A percentile compares a stretch with the other conserved stretches of the same genome.
phyloP scores from a whole-genome alignment of 352 stramenopile species.

The Paralagenidium karlingii region DNA sequence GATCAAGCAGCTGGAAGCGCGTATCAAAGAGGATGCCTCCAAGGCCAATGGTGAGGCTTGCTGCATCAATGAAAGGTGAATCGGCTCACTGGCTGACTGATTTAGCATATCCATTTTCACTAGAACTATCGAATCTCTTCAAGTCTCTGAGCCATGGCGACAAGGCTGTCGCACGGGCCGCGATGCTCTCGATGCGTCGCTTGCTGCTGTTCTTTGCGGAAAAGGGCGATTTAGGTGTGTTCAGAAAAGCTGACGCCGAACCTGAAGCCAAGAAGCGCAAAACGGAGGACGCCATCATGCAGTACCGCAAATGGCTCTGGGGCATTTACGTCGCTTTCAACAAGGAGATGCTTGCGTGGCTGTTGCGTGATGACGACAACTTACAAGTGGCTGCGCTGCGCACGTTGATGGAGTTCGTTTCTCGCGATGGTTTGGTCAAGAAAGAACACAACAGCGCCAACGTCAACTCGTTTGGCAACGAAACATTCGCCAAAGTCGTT shows the following conservation, averaged over 20 bases:
- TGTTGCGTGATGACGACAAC: conserved; percentile 42
- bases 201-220: conserved; percentile 75
- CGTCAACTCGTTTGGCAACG: conserved; percentile 49
- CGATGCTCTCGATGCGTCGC: conserved; percentile 70
- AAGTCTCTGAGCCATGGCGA: conserved; percentile 58
- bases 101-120: not conserved
- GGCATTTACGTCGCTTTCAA: conserved; percentile 66
- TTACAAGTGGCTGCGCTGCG: conserved; percentile 64
- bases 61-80: not conserved
- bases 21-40: conserved; percentile 80
- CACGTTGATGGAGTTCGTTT: conserved; percentile 85
- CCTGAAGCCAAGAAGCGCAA: conserved; percentile 37
- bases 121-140: conserved; percentile 61
- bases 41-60: conserved; percentile 51
- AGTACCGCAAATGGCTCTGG: conserved; percentile 79
- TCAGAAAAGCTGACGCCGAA: not conserved
- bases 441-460: conserved; percentile 3
- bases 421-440: conserved; percentile 39
- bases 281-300: conserved; percentile 46
- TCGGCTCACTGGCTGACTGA: not conserved
- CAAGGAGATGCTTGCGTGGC: conserved; percentile 72
- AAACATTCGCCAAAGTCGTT: conserved; percentile 72
- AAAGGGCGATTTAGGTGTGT: conserved; percentile 77
- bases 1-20: conserved; percentile 75
- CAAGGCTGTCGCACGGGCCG: conserved; percentile 27